A percentile compares a stretch with the other conserved stretches of the same genome.
phyloP scores from a whole-genome alignment of 2,329 filamentous ascomycete genomes.

The Fusarium pilosicola region DNA sequence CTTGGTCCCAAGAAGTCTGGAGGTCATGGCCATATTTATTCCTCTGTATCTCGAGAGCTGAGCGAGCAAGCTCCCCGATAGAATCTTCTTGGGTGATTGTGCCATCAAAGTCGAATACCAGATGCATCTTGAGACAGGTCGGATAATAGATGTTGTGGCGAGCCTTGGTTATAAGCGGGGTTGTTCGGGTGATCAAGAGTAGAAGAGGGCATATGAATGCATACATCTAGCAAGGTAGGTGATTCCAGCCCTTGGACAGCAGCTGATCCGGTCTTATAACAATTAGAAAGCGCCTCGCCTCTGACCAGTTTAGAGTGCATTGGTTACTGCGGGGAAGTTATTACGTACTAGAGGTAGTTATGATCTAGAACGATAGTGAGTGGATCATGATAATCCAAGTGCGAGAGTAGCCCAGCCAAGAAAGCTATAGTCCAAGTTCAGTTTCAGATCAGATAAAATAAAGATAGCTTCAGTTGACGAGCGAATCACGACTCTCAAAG shows the following conservation, averaged over 20 bases:
- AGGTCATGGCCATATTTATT: constrained; percentile 46
- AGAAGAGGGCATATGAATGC: constrained; percentile 1
- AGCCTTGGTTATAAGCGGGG: neutral
- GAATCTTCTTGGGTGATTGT: constrained; percentile 67
- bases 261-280: constrained; percentile 12
- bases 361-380: constrained; percentile 16
- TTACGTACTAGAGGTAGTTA: constrained; percentile 33
- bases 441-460: neutral
- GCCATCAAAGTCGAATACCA: constrained; percentile 69
- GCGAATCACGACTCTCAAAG: neutral
- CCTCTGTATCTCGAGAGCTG: constrained; percentile 52
- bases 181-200: neutral
- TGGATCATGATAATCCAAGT: constrained; percentile 28
- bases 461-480: neutral
- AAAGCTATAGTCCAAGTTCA: neutral
- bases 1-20: constrained; percentile 54
- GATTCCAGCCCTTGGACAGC: neutral
- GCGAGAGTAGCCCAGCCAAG: constrained; percentile 8
- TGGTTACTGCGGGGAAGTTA: constrained; percentile 34
- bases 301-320: constrained; percentile 15
- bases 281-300: constrained; percentile 3
- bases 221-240: constrained; percentile 17
- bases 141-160: neutral
- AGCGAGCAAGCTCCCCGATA: constrained; percentile 58
- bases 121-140: constrained; percentile 48